These are phyloP conservation scores for Sclerotinia minor DNA, from an alignment of 2,329 filamentous ascomycete species.

Conservation along the genomic window DNA sequence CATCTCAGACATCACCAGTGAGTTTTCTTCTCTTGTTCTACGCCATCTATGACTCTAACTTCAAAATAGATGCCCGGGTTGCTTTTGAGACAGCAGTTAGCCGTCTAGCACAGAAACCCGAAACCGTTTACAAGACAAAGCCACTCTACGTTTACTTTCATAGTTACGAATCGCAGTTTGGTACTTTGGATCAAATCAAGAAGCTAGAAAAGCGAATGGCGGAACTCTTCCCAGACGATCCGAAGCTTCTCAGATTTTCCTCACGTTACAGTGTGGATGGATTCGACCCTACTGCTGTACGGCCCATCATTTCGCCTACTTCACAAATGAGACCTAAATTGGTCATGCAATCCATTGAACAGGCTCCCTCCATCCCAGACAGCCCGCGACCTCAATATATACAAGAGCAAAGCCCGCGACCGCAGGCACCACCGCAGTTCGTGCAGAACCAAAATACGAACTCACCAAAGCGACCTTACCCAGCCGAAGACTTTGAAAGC, in stretches of 20 bases:
- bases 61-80: conserved; percentile 74
- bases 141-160: conserved; percentile 90
- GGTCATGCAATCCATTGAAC: conserved; percentile 56
- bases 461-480: conserved; percentile 46
- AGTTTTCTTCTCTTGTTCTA: conserved; percentile 44
- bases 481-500: conserved; percentile 68
- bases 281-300: conserved; percentile 81
- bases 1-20: conserved; percentile 90
- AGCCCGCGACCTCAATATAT: conserved; percentile 40
- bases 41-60: conserved; percentile 29
- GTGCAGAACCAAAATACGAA: conserved; percentile 34
- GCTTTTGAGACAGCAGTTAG: conserved; percentile 95
- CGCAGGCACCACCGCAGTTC: conserved; percentile 40
- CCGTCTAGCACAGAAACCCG: conserved; percentile 74
- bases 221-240: conserved; percentile 89
- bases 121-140: conserved; percentile 73
- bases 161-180: conserved; percentile 91
- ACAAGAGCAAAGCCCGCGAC: conserved; percentile 39
- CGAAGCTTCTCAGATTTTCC: conserved; percentile 71
- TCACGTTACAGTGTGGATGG: conserved; percentile 70
- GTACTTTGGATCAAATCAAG: conserved; percentile 85
- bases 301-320: conserved; percentile 77
- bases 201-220: conserved; percentile 91
- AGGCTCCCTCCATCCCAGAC: conserved; percentile 47
- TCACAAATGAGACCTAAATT: conserved; percentile 72